Evolutionary conservation across 2,329 filamentous ascomycete species (phyloP).

Genomic region (Cladobotryum protrusum): DNA sequence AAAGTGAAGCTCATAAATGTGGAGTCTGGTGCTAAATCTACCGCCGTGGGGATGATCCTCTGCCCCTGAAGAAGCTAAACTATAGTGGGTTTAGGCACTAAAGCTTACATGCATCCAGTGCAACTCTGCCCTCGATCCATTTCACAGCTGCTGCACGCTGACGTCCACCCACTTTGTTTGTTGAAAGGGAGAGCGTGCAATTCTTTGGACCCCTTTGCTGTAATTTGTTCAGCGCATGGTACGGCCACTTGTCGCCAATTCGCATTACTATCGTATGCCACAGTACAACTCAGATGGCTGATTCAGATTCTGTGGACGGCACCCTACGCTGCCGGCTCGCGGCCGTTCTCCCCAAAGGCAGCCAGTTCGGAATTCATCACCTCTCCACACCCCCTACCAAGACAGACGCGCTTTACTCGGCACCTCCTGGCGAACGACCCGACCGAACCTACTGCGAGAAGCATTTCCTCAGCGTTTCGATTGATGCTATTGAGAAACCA

Average conservation of each 20-base stretch:
- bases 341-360: slow-evolving; percentile 46
- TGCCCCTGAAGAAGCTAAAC: no score
- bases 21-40: no score
- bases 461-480: slow-evolving; percentile 60
- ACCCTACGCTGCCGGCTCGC: slow-evolving; percentile 30
- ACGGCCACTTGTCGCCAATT: not conserved
- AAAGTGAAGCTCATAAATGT: no score
- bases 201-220: no score
- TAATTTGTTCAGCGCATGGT: no score
- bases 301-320: slow-evolving; percentile 3
- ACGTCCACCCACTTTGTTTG: no score
- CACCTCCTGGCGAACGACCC: slow-evolving; percentile 63
- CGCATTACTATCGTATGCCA: not conserved
- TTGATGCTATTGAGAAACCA: slow-evolving; percentile 24
- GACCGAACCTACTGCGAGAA: slow-evolving; percentile 81
- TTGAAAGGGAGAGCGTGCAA: no score
- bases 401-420: slow-evolving; percentile 70
- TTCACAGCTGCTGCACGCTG: no score
- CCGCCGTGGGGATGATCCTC: no score
- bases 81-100: no score
- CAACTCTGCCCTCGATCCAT: no score
- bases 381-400: slow-evolving; percentile 76
- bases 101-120: no score
- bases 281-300: not conserved
- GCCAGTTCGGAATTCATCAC: slow-evolving; percentile 69